Percentiles rank a stretch among this genome's conserved stretches.
phyloP scores from a whole-genome alignment of 768 basidiomycete species.

The Macrocybe gigantea region DNA sequence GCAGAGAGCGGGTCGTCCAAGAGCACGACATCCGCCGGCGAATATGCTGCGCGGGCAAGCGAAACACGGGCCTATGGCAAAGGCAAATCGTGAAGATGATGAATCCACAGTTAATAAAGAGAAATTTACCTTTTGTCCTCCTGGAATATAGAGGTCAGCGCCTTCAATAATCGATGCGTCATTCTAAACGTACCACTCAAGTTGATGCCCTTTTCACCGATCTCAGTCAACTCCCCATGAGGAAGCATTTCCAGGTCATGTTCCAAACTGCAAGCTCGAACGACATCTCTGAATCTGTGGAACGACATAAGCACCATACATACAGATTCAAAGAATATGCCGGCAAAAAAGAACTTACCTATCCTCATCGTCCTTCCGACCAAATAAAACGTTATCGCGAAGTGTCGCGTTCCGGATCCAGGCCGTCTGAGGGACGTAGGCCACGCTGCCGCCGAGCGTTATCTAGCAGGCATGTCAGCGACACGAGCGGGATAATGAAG shows the following conservation, averaged over 20 bases:
- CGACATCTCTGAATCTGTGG: constrained; percentile 46
- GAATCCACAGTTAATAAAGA: constrained; percentile 3
- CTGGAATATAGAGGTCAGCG: constrained; percentile 2
- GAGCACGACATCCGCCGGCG: constrained; percentile 64
- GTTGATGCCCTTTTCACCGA: constrained; percentile 76
- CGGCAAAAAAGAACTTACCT: constrained; percentile 24
- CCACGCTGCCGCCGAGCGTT: constrained; percentile 46
- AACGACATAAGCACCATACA: background rate
- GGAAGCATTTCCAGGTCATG: constrained; percentile 71
- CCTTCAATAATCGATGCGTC: background rate
- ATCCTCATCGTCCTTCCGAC: constrained; percentile 54
- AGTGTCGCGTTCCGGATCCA: constrained; percentile 70
- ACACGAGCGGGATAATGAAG: background rate
- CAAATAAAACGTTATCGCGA: constrained; percentile 72
- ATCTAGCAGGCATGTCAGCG: constrained; percentile 27
- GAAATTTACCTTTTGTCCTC: constrained; percentile 25
- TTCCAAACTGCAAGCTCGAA: constrained; percentile 62
- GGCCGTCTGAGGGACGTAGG: constrained; percentile 55
- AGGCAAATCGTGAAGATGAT: background rate
- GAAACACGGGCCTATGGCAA: constrained; percentile 55
- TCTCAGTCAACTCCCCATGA: constrained; percentile 62
- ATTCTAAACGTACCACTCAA: constrained; percentile 39
- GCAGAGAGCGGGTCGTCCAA: constrained; percentile 81
- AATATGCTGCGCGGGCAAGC: constrained; percentile 73
- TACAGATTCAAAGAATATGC: constrained; percentile 11